Conservation (phyloP, 225 moss, liverwort and hornwort genomes). For the Physcomitrellopsis africana region DNA sequence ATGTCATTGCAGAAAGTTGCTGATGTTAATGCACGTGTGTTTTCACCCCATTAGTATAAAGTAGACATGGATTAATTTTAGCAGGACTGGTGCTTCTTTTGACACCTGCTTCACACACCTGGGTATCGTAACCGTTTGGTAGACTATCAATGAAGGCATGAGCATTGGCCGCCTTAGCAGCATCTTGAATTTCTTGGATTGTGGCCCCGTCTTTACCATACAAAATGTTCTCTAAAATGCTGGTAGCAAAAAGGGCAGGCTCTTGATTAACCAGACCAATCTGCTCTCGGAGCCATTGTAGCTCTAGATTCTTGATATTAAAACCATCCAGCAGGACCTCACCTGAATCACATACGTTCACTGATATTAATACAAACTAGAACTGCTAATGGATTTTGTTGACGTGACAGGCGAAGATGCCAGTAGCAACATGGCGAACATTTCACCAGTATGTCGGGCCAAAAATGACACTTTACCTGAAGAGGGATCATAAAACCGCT, state of each 20-base stretch:
- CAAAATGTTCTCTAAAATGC: conserved; percentile 75
- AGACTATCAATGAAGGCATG: conserved; percentile 80
- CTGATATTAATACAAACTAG: background rate
- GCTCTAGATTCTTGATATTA: conserved; percentile 73
- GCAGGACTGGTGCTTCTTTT: background rate
- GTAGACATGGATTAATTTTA: background rate
- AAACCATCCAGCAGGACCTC: conserved; percentile 79
- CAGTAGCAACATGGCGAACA: background rate
- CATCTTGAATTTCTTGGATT: conserved; percentile 67
- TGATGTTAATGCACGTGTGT: background rate
- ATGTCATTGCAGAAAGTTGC: background rate
- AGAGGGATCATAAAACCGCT: conserved; percentile 78
- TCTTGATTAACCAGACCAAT: conserved; percentile 90
- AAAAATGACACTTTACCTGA: conserved; percentile 44
- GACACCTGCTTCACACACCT: conserved; percentile 42
- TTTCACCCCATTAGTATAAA: background rate
- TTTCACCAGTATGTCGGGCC: background rate
- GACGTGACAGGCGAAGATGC: background rate
- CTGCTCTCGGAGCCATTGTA: conserved; percentile 77
- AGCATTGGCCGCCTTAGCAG: conserved; percentile 79
- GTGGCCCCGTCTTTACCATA: conserved; percentile 76
- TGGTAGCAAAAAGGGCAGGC: conserved; percentile 77
- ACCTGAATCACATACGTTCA: conserved; percentile 46
- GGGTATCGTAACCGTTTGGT: conserved; percentile 76
- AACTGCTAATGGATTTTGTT: background rate